These are phyloP conservation scores for Penicillium sp. DNA, from an alignment of 2,329 filamentous ascomycete species.

Conservation along the genomic window DNA sequence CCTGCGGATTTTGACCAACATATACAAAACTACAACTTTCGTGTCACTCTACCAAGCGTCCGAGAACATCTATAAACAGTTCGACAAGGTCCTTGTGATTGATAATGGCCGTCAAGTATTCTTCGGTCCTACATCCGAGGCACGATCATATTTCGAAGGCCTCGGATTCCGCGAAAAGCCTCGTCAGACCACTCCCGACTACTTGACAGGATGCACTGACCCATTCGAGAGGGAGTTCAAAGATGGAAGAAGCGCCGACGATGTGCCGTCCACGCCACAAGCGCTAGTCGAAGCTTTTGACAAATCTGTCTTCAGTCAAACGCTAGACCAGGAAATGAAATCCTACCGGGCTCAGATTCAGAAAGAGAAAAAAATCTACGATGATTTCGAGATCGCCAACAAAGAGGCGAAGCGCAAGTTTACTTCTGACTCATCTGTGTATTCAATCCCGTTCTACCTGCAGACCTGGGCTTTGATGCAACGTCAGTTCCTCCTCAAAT, in stretches of 20 bases:
- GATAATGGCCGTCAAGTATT: slow-evolving; percentile 73
- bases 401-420: slow-evolving; percentile 74
- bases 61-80: slow-evolving; percentile 74
- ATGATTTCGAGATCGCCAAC: slow-evolving; percentile 75
- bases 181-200: slow-evolving; percentile 77
- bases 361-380: slow-evolving; percentile 64
- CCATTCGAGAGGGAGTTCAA: slow-evolving; percentile 79
- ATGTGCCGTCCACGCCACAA: slow-evolving; percentile 68
- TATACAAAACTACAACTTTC: slow-evolving; percentile 80
- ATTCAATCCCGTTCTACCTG: slow-evolving; percentile 76
- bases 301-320: slow-evolving; percentile 58
- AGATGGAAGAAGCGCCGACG: slow-evolving; percentile 60
- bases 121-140: slow-evolving; percentile 67
- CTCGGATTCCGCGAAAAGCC: slow-evolving; percentile 73
- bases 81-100: slow-evolving; percentile 82
- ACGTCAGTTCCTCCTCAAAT: slow-evolving; percentile 79
- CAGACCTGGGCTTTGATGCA: slow-evolving; percentile 83
- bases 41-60: slow-evolving; percentile 84
- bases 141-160: slow-evolving; percentile 70
- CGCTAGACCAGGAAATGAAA: slow-evolving; percentile 64
- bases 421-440: slow-evolving; percentile 70
- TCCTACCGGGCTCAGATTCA: slow-evolving; percentile 64
- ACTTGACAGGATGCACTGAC: slow-evolving; percentile 77
- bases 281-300: slow-evolving; percentile 69
- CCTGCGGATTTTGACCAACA: slow-evolving; percentile 75